phyloP scores from a whole-genome alignment of 2,329 filamentous ascomycete genomes.

The Cryphonectria parasitica region DNA sequence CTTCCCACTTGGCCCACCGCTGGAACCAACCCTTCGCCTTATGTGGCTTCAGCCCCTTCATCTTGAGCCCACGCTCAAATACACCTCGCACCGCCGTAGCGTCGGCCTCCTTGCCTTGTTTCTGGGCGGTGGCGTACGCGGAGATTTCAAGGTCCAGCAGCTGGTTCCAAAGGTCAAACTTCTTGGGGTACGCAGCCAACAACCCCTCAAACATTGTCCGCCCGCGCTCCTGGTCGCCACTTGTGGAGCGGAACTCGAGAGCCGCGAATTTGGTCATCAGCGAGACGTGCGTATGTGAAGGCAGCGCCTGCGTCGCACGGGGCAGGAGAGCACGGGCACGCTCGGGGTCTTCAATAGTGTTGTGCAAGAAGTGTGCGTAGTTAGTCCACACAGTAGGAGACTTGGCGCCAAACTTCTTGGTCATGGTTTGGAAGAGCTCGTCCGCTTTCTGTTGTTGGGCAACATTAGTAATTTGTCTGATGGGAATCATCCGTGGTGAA shows the following conservation, averaged over 20 bases:
- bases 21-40: slow-evolving; percentile 88
- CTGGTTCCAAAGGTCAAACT: slow-evolving; percentile 91
- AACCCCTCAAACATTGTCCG: slow-evolving; percentile 93
- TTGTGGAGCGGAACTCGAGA: slow-evolving; percentile 83
- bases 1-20: slow-evolving; percentile 89
- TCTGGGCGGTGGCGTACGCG: slow-evolving; percentile 56
- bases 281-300: slow-evolving; percentile 63
- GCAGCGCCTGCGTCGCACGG: slow-evolving; percentile 83
- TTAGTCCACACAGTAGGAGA: slow-evolving; percentile 86
- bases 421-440: slow-evolving; percentile 79
- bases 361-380: slow-evolving; percentile 91
- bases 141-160: slow-evolving; percentile 83
- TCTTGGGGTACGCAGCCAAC: slow-evolving; percentile 82
- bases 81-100: slow-evolving; percentile 68
- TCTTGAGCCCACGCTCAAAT: slow-evolving; percentile 77
- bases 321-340: slow-evolving; percentile 77
- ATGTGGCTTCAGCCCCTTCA: slow-evolving; percentile 75
- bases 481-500: background rate
- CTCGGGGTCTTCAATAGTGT: slow-evolving; percentile 69
- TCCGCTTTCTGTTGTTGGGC: slow-evolving; percentile 74
- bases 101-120: slow-evolving; percentile 47
- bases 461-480: slow-evolving; percentile 9
- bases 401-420: slow-evolving; percentile 86
- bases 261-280: slow-evolving; percentile 87
- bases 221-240: slow-evolving; percentile 86